A percentile compares a stretch with the other conserved stretches of the same genome.
Conservation (phyloP, 495 filamentous ascomycete genomes). For the Corynascus novoguineensis region DNA sequence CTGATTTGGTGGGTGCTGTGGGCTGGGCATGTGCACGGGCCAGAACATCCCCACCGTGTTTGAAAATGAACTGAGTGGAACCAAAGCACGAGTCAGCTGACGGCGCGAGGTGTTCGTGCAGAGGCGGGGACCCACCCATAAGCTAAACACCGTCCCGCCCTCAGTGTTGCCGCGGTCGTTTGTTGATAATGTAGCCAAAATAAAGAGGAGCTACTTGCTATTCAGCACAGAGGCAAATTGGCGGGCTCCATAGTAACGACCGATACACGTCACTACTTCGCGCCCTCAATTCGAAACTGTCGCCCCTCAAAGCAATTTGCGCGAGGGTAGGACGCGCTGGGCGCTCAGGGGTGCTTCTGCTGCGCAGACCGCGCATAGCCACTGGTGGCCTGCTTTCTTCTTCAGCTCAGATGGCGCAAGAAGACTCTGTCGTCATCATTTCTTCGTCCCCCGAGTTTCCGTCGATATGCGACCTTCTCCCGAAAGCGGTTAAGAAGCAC, state of each 20-base stretch:
- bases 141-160: neutral
- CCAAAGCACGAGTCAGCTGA: conserved; percentile 21
- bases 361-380: conserved; percentile 31
- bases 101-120: conserved; percentile 20
- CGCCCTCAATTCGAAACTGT: conserved; percentile 3
- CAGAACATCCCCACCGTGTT: conserved; percentile 4
- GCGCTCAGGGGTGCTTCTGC: conserved; percentile 29
- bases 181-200: neutral
- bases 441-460: conserved; percentile 47
- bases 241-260: neutral
- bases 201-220: neutral
- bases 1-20: conserved; percentile 34
- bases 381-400: conserved; percentile 31
- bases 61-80: neutral
- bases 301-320: neutral
- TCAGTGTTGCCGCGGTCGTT: neutral
- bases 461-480: conserved; percentile 36
- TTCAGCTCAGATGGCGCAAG: conserved; percentile 24
- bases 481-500: conserved; percentile 28
- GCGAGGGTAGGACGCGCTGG: conserved; percentile 33
- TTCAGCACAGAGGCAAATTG: neutral
- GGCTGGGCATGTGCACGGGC: conserved; percentile 25
- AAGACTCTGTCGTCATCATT: conserved; percentile 29
- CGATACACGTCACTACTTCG: neutral
- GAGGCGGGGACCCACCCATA: neutral